These are phyloP conservation scores for Abortiporus biennis DNA, from an alignment of 1,284 basidiomycete genomes.

Conservation along the genomic window DNA sequence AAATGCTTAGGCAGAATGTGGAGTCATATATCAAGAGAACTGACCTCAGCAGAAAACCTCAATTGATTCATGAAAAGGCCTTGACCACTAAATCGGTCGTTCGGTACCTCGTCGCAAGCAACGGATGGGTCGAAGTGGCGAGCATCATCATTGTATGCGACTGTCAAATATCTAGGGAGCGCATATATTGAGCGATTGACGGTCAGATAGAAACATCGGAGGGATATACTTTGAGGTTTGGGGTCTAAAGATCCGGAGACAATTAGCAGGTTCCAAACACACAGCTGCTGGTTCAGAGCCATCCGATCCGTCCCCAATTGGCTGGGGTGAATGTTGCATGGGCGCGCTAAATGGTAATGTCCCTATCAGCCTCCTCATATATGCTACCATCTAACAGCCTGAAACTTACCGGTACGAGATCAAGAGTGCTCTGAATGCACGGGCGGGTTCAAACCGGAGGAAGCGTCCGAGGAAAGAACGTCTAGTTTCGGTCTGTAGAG, in stretches of 20 bases:
- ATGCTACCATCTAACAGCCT: too few species aligned
- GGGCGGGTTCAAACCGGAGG: slow-evolving; percentile 71
- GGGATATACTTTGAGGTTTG: too few species aligned
- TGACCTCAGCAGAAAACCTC: slow-evolving; percentile 51
- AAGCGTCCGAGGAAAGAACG: slow-evolving; percentile 62
- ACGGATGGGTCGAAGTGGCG: slow-evolving; percentile 8
- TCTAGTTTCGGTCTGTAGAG: slow-evolving; percentile 46
- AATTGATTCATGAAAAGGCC: slow-evolving; percentile 51
- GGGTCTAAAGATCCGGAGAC: too few species aligned
- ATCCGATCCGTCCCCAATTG: too few species aligned
- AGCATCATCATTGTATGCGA: slow-evolving; percentile 56
- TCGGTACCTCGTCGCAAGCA: neutral
- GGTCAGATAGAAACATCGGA: too few species aligned
- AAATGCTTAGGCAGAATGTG: neutral
- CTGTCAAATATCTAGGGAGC: slow-evolving; percentile 38
- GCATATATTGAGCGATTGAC: neutral
- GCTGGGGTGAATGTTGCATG: too few species aligned
- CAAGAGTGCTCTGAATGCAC: slow-evolving; percentile 65
- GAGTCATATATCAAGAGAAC: slow-evolving; percentile 7
- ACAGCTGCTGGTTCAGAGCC: too few species aligned
- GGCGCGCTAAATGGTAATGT: too few species aligned
- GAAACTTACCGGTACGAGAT: slow-evolving; percentile 64
- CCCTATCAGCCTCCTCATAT: too few species aligned
- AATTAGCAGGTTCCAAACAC: too few species aligned
- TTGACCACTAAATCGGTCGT: slow-evolving; percentile 22